Base-by-base conservation (phyloP, 2,329 filamentous ascomycete genomes). In the Neospermospora avenae region DNA sequence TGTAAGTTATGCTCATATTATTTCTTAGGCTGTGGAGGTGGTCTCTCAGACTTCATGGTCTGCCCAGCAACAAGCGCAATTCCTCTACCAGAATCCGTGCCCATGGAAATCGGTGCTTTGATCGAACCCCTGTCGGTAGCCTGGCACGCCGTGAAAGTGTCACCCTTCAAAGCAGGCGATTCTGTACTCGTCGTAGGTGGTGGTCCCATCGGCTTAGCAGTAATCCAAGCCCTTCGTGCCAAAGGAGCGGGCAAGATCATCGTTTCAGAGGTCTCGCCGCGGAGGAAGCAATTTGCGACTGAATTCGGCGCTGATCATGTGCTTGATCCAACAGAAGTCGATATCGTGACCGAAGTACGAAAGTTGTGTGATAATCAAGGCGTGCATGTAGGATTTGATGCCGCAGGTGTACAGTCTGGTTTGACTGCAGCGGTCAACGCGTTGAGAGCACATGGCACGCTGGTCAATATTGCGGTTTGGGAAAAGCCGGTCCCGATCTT, bases 391-490 rank as follows among this genome's bases (percentile, higher is more conserved):
- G 78, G 76, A 0, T 83, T 78, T 63, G 81, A 83, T 65, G 78
- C 77, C 31, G 80, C 81, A 1, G 81, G 81, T 11, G 79, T 83
- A 13, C 81, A 83, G 65, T 67, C 74, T 4, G 79, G 76, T 7
- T 73, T 83, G 6, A 77, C 82, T 56, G 71, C 76, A 55, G 80
- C 78, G 1, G 73, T 83, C 13, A 74, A 77, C 41, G 77, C 79
- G 0, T 73, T 80, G 34, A 76, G 79, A 41, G 78, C 79, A 13
- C 68, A 78, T 45, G 81, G 80, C 3, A 81, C 78, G 2, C 73
- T 82, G 31, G 76, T 83, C 58, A 83, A 83, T 58, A 80, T 83
- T 55, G 81, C 81, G 8, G 79, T 84, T 39, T 82, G 80, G 80
- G 80, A 81, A 70, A 81, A 81, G 68, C 70, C 75, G n/a, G 77